Evolutionary conservation across 257 asterid genomes (phyloP), one percentile per base, ranked within the genome.

Genomic region (Buddleja alternifolia): DNA sequence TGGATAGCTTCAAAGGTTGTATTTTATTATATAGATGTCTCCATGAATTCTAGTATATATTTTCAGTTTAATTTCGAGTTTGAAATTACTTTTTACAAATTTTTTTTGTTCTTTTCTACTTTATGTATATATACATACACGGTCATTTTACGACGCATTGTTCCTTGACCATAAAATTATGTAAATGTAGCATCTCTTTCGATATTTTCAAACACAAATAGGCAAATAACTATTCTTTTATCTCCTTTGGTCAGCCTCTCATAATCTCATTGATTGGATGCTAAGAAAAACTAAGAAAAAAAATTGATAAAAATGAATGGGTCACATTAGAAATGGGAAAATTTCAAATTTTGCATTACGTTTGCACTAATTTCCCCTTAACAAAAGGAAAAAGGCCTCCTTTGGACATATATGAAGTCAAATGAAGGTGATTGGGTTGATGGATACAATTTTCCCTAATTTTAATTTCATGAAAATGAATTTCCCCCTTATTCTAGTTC

Each of bases 341-440:
- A 20, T 15, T 32, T 47, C 6, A n/a, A 39, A 69, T 17, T 67
- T 66, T 50, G 14, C 29, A 37, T 20, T 10, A 34, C 4, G 39
- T 24, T 10, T 40, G 71, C 77, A 75, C 41, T 51, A 58, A 47
- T 60, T 44, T 60, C 45, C 20, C 34, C 24, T 46, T 46, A 29
- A 61, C 4, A 45, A 50, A 44, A 42, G 41, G 71, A 77, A 76
- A 78, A 78, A 76, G 80, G 77, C 55, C 7, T 69, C 67, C 21
- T 20, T 80, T 80, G 82, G 79, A 76, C 77, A 76, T 41, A 75
- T 53, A 62, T 63, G 64, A 76, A 80, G 77, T 76, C 82, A 76
- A 77, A 65, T 32, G 48, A 59, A 12, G 61, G 73, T 55, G 56
- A 67, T 42, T 67, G 57, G 32, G 2, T 56, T 56, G 80, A 82